phyloP scores from a whole-genome alignment of 169 alveolate species.

The Amoebophrya sp. region DNA sequence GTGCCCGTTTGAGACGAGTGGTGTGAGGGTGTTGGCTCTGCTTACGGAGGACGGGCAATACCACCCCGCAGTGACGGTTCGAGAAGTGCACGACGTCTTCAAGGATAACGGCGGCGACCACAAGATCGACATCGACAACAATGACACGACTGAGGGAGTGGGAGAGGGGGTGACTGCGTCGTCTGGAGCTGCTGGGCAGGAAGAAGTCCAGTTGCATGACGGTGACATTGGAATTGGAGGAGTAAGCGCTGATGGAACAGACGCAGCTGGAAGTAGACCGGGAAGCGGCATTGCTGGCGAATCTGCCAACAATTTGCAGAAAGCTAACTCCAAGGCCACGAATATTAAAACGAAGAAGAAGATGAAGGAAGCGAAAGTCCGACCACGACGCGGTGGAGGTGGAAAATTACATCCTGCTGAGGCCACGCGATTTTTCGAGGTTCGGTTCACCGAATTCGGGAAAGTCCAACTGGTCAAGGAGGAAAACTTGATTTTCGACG shows the following conservation, averaged over 20 bases:
- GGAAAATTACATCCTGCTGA: not conserved
- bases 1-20: not conserved
- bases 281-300: not conserved
- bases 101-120: no score
- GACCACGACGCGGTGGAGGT: no score
- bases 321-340: not conserved
- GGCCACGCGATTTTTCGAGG: not conserved
- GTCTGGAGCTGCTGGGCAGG: not conserved
- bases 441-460: not conserved
- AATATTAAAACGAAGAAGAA: not conserved
- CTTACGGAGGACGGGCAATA: not conserved
- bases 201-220: no score
- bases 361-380: no score
- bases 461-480: not conserved
- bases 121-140: no score
- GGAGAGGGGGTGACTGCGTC: no score
- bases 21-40: not conserved
- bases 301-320: no score
- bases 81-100: not conserved
- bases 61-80: not conserved
- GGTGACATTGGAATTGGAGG: no score
- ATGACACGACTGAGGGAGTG: no score
- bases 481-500: not conserved
- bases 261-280: not conserved
- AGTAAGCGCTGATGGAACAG: not conserved